phyloP scores from a whole-genome alignment of 192 early-diverging fungal genomes.

The Lobosporangium transversale region DNA sequence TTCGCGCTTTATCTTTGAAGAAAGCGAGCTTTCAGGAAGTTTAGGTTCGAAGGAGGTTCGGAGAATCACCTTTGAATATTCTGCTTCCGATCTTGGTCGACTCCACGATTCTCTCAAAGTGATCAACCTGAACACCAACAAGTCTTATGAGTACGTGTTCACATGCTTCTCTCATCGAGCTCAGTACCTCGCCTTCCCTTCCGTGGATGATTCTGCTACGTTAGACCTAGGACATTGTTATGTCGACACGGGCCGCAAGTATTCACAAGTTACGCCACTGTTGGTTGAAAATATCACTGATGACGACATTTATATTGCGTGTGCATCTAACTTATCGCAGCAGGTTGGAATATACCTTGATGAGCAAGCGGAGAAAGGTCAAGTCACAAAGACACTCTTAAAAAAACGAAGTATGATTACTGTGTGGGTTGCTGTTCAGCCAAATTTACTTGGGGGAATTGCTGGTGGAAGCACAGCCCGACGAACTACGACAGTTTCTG shows the following conservation, averaged over 20 bases:
- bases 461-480: constrained; percentile 34
- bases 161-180: constrained; percentile 61
- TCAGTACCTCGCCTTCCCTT: constrained; percentile 72
- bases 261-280: constrained; percentile 76
- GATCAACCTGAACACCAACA: constrained; percentile 45
- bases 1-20: constrained; percentile 40
- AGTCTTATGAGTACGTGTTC: constrained; percentile 56
- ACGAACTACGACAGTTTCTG: constrained; percentile 1
- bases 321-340: constrained; percentile 80
- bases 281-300: constrained; percentile 76
- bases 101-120: constrained; percentile 63
- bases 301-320: constrained; percentile 74
- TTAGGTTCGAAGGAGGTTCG: constrained; percentile 65
- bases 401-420: constrained; percentile 58
- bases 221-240: constrained; percentile 88
- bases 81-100: constrained; percentile 60
- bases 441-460: constrained; percentile 63
- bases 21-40: constrained; percentile 36
- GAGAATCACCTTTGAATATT: constrained; percentile 65
- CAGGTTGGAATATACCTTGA: constrained; percentile 83
- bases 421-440: constrained; percentile 85
- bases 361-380: constrained; percentile 61
- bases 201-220: constrained; percentile 61
- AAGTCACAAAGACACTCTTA: constrained; percentile 63
- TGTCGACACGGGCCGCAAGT: constrained; percentile 77